Base-by-base conservation (phyloP, 2,329 filamentous ascomycete species). In the Phialemoniopsis sp. region DNA sequence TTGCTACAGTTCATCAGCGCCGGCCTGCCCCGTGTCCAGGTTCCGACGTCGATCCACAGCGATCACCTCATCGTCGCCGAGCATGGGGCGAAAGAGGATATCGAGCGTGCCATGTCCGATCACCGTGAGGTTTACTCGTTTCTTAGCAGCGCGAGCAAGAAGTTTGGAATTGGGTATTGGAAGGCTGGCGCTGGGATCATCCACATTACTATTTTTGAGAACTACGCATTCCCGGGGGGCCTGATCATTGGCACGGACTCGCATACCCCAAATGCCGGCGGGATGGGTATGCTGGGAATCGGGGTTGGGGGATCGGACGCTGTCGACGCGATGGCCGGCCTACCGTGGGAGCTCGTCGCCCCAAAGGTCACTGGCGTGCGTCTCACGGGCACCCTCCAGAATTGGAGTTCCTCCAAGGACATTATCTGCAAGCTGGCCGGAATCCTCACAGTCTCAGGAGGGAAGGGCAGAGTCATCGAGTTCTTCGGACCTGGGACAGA, bases 281-380 rank as follows among this genome's bases (percentile, higher is more conserved):
- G 59, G 1, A 53, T 62, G 51, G 55, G 53, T 3, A 61, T 62
- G 54, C 32, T 60, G 7, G 60, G 56, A 3, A 53, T 63, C 7
- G 60, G 61, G 0, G 59, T 76, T 68, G 50, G 71, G 59, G 9
- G 72, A 61, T 17, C 57, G 59, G 18, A 72, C 70, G 48, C 66
- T 63, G 48, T 76, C 60, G 73, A 71, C 58, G 13, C 52, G 65
- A 50, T 55, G 47, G 45, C 44, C 52, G 36, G 45, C 43, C 10
- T 63, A 50, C 56, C 57, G 3, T 62, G 58, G 58, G 61, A 64
- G 28, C 43, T 63, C 4, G 48, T 50, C 13, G 55, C 49, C 36
- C 57, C 56, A 3, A 54, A 62, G 34, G 47, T 59, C 4, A 40
- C 59, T 13, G 59, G 59, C 6, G 58, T 63, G 4, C 46, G 47